A percentile compares a stretch with the other conserved stretches of the same genome.
phyloP scores from a whole-genome alignment of 23 red algal species.

The Gracilariopsis chorda region DNA sequence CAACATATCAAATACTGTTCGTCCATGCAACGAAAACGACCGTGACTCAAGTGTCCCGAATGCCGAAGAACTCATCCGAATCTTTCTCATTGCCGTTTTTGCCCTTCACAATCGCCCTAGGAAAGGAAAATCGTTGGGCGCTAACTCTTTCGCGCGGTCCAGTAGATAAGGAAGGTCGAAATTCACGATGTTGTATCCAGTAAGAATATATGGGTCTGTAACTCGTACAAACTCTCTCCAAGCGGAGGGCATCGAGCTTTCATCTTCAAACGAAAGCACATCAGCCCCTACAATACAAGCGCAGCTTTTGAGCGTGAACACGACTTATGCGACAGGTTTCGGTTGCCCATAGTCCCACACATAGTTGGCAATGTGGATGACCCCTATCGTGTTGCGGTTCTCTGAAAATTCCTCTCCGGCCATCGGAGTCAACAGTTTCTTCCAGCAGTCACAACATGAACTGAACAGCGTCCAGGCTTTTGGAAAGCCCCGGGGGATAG shows the following conservation, averaged over 20 bases:
- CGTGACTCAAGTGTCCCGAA: constrained; percentile 90
- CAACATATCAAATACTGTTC: constrained; percentile 91
- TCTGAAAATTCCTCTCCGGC: constrained; percentile 87
- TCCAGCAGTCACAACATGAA: too few relatives aligned
- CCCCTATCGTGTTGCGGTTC: constrained; percentile 90
- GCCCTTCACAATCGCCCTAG: constrained; percentile 61
- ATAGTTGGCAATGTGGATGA: constrained; percentile 92
- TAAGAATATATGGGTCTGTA: constrained; percentile 82
- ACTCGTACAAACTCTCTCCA: constrained; percentile 66
- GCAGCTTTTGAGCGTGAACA: constrained; percentile 83
- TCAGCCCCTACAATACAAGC: constrained; percentile 66
- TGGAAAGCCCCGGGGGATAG: too few relatives aligned
- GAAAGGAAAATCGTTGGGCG: constrained; percentile 60
- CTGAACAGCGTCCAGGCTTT: too few relatives aligned
- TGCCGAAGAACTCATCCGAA: constrained; percentile 74
- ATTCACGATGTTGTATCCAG: constrained; percentile 99
- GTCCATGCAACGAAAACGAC: constrained; percentile 83
- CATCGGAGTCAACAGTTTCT: constrained; percentile 95
- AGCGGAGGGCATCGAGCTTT: too few relatives aligned
- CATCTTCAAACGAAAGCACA: constrained; percentile 54
- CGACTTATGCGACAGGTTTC: background rate
- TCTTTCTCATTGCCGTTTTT: constrained; percentile 69
- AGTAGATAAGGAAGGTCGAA: constrained; percentile 97
- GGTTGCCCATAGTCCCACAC: constrained; percentile 35
- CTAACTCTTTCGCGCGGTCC: constrained; percentile 62